Evolutionary conservation across 345 rosid species (phyloP).

Genomic region (Populus ilicifolia): DNA sequence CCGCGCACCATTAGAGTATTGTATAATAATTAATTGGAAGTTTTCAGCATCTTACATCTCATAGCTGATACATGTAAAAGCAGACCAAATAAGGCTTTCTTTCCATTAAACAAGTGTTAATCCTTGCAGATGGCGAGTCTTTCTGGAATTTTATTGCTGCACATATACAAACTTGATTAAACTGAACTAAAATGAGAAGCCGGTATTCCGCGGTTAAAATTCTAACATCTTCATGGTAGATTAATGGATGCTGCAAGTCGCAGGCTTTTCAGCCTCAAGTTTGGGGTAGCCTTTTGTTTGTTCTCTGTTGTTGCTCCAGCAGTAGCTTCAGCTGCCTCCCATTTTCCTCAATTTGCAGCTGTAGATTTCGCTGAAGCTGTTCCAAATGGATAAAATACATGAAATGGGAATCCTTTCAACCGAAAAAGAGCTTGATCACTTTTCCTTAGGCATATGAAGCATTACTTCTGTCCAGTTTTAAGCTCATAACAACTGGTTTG

Average conservation of each 20-base stretch:
- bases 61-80: not conserved
- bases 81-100: not conserved
- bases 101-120: not conserved
- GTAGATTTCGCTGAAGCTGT: slow-evolving; percentile 26
- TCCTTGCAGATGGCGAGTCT: not conserved
- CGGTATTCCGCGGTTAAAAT: not conserved
- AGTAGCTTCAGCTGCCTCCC: slow-evolving; percentile 18
- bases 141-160: not conserved
- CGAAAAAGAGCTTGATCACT: not conserved
- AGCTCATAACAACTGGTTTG: too few species aligned
- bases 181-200: too few species aligned
- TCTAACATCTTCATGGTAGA: not conserved
- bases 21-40: too few species aligned
- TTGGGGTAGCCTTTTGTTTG: not conserved
- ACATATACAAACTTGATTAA: not conserved
- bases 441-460: not conserved
- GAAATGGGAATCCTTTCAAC: not conserved
- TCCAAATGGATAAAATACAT: not conserved
- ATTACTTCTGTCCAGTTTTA: not conserved
- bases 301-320: slow-evolving; percentile 14
- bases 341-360: slow-evolving; percentile 16
- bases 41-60: not conserved
- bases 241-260: not conserved
- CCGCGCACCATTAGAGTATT: too few species aligned
- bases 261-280: not conserved